Conservation (phyloP, 805 yeast genomes). For the Wickerhamomyces pijperi region DNA sequence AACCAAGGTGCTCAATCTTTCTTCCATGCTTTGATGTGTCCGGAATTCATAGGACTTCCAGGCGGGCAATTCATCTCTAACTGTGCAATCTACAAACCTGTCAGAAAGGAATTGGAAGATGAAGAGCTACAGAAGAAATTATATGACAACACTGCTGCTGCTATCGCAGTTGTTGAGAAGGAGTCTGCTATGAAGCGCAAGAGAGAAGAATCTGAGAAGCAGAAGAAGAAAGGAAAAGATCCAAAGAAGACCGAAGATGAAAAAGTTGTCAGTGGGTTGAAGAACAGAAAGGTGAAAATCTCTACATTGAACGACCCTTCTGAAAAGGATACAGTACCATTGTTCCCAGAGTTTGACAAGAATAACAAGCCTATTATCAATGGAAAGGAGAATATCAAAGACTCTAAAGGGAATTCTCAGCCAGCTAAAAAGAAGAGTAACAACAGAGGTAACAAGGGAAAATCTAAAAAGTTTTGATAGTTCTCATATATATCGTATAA, state of each 20-base stretch:
- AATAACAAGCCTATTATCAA: background rate
- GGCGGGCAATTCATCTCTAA: slow-evolving; percentile 72
- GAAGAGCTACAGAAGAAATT: slow-evolving; percentile 46
- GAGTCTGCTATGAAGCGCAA: slow-evolving; percentile 61
- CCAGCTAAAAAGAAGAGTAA: background rate
- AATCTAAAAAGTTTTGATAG: background rate
- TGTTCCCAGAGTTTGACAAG: slow-evolving; percentile 19
- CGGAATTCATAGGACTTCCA: slow-evolving; percentile 47
- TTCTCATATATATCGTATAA: too few relatives aligned
- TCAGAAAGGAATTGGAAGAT: slow-evolving; percentile 56
- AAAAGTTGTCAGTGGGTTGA: slow-evolving; percentile 5
- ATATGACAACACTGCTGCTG: slow-evolving; percentile 47
- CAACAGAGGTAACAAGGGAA: background rate
- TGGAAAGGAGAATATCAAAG: background rate
- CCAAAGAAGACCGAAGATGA: slow-evolving; percentile 3
- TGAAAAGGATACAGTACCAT: slow-evolving; percentile 10
- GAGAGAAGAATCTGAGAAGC: slow-evolving; percentile 12
- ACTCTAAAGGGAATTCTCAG: background rate
- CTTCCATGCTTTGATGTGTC: slow-evolving; percentile 58
- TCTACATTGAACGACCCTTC: slow-evolving; percentile 5
- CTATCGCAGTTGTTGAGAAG: slow-evolving; percentile 55
- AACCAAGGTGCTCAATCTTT: slow-evolving; percentile 73
- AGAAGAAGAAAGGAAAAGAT: slow-evolving; percentile 7
- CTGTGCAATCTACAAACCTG: slow-evolving; percentile 44
- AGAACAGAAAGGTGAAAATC: slow-evolving; percentile 3